These are phyloP conservation scores for Colletotrichum cuscutae DNA, from an alignment of 2,329 filamentous ascomycete species.

Conservation along the genomic window DNA sequence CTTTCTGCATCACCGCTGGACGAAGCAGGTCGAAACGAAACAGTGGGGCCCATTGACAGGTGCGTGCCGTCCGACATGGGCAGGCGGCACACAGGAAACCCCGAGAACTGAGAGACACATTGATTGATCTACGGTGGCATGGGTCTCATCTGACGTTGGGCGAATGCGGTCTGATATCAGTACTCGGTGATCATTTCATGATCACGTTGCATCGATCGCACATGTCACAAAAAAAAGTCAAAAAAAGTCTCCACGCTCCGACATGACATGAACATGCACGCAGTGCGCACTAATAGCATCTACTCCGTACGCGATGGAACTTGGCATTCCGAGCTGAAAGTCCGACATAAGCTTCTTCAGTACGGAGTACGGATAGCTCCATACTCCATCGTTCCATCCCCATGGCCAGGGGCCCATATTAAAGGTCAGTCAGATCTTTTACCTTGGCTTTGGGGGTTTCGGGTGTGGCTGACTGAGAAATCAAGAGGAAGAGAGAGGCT, in stretches of 20 bases:
- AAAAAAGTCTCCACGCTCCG: not conserved
- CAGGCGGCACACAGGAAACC: not conserved
- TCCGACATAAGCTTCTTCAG: not conserved
- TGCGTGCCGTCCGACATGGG: not conserved
- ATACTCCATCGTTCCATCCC: no score
- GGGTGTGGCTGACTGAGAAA: no score
- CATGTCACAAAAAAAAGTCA: not conserved
- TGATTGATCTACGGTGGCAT: not conserved
- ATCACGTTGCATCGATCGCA: not conserved
- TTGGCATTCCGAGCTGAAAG: not conserved
- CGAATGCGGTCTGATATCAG: constrained; percentile 1
- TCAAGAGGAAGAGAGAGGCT: not conserved
- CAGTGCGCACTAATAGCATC: no score
- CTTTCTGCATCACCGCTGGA: no score
- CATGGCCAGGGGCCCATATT: not conserved
- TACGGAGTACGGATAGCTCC: no score
- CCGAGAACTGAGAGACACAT: not conserved
- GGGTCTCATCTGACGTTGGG: constrained; percentile 17
- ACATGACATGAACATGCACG: not conserved
- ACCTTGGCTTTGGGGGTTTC: not conserved
- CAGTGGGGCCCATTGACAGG: not conserved
- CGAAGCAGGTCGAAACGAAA: not conserved
- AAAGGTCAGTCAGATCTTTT: no score
- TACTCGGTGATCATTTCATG: not conserved
- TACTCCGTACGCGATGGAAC: not conserved